These are phyloP conservation scores for Fagopyrum tataricum DNA, from an alignment of 148 eudicot species.

Conservation along the genomic window DNA sequence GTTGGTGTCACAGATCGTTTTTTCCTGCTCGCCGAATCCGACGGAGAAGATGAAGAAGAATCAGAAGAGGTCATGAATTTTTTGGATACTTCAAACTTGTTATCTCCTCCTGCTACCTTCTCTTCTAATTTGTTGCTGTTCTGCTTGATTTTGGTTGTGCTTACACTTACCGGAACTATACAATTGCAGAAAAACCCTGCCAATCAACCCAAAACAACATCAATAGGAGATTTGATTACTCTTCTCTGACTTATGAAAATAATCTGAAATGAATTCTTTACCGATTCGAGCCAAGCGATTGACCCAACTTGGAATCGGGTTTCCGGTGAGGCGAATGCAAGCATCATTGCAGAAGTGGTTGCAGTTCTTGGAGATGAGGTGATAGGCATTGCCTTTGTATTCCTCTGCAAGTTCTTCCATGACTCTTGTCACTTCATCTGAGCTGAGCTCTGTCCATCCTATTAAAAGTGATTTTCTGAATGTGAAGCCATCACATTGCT, in stretches of 20 bases:
- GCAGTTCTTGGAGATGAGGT: constrained; percentile 56
- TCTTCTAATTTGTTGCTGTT: constrained; percentile 5
- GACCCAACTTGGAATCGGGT: constrained; percentile 54
- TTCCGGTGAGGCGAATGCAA: constrained; percentile 48
- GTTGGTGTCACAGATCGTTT: constrained; percentile 20
- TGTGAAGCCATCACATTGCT: constrained; percentile 46
- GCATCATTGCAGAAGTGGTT: constrained; percentile 67
- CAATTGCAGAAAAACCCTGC: constrained; percentile 56
- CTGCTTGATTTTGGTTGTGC: constrained; percentile 27
- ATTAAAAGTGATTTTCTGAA: constrained; percentile 46
- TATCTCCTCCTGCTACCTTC: constrained; percentile 12
- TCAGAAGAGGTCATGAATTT: constrained; percentile 18
- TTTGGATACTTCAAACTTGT: constrained; percentile 21
- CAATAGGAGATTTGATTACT: neutral
- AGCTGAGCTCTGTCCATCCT: constrained; percentile 44
- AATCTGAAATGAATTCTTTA: neutral
- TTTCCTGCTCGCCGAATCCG: constrained; percentile 12
- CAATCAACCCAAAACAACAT: constrained; percentile 1
- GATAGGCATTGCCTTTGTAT: constrained; percentile 55
- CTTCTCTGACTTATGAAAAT: neutral
- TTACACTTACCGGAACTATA: constrained; percentile 38
- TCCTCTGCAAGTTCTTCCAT: constrained; percentile 46
- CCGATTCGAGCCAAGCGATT: constrained; percentile 60
- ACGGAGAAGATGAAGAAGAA: constrained; percentile 22
- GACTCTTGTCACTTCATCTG: constrained; percentile 31